A percentile compares a stretch with the other conserved stretches of the same genome.
Evolutionary conservation across 2,329 filamentous ascomycete species (phyloP).

Genomic region (Penicillium sp.): DNA sequence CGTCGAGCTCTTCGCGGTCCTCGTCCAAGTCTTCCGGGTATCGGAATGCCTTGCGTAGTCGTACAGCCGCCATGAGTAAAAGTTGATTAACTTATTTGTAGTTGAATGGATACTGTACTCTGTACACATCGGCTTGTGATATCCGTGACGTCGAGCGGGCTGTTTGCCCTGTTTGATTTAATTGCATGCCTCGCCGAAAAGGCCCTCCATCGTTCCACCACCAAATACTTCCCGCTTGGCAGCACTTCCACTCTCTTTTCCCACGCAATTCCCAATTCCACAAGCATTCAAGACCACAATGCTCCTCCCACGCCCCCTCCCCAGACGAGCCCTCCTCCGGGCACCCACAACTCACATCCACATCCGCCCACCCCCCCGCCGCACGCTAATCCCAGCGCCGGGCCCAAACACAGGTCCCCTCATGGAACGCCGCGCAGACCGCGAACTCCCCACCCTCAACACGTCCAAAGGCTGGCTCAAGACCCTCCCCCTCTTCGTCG

Average conservation of each 20-base stretch:
- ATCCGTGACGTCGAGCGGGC: not conserved
- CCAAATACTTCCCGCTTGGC: constrained; percentile 1
- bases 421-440: constrained; percentile 55
- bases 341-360: not conserved
- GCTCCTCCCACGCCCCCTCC: constrained; percentile 17
- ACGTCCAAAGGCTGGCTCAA: constrained; percentile 64
- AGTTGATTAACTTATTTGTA: not conserved
- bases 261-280: not conserved
- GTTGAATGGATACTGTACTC: not conserved
- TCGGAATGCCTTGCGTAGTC: constrained; percentile 74
- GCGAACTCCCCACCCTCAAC: constrained; percentile 52
- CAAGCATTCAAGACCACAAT: constrained; percentile 12
- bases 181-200: constrained; percentile 10
- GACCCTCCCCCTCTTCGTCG: constrained; percentile 78
- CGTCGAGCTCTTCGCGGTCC: constrained; percentile 68
- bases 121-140: not conserved
- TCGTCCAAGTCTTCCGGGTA: constrained; percentile 67
- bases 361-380: constrained; percentile 30
- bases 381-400: constrained; percentile 54
- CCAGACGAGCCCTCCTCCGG: constrained; percentile 20
- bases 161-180: constrained; percentile 33
- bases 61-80: constrained; percentile 53
- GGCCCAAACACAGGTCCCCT: constrained; percentile 54
- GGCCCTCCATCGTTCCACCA: constrained; percentile 9
- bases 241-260: not conserved